Percentiles rank a stretch among this genome's conserved stretches.
Evolutionary conservation across 2,329 filamentous ascomycete genomes (phyloP).

Genomic region (Aphanoascus verrucosus): DNA sequence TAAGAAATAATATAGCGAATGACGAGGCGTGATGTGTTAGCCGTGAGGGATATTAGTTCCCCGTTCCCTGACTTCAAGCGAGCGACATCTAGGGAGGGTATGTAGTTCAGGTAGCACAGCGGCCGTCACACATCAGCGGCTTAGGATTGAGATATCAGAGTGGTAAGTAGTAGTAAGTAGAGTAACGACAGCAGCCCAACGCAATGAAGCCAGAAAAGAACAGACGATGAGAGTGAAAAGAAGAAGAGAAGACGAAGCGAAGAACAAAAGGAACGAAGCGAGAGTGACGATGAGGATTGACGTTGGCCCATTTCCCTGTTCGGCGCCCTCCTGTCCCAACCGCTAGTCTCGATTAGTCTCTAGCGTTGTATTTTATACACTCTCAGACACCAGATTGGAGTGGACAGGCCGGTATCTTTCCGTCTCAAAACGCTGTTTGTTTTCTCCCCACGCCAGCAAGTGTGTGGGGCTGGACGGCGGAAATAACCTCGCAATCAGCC

Average conservation of each 20-base stretch:
- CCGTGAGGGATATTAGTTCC: not conserved
- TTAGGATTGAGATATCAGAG: not conserved
- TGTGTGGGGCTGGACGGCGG: too few species aligned
- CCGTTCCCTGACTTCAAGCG: slow-evolving; percentile 1
- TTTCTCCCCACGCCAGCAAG: too few species aligned
- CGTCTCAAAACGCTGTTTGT: too few species aligned
- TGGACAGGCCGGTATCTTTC: too few species aligned
- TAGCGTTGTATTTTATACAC: too few species aligned
- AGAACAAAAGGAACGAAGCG: not conserved
- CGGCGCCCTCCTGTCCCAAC: too few species aligned
- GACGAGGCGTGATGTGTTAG: not conserved
- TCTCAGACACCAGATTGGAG: too few species aligned
- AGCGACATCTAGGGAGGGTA: not conserved
- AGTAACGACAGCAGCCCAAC: not conserved
- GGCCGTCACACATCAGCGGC: not conserved
- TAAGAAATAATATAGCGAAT: not conserved
- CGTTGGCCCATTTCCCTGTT: not conserved
- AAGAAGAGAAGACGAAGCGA: not conserved
- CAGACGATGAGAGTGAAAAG: not conserved
- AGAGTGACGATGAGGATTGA: slow-evolving; percentile 3
- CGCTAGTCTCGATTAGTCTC: too few species aligned
- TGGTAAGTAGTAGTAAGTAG: not conserved
- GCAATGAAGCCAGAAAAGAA: not conserved
- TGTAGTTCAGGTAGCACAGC: not conserved
- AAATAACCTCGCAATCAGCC: too few species aligned